Evolutionary conservation across 805 yeast species (phyloP).

Genomic region (Monosporozyma yasuniensis): DNA sequence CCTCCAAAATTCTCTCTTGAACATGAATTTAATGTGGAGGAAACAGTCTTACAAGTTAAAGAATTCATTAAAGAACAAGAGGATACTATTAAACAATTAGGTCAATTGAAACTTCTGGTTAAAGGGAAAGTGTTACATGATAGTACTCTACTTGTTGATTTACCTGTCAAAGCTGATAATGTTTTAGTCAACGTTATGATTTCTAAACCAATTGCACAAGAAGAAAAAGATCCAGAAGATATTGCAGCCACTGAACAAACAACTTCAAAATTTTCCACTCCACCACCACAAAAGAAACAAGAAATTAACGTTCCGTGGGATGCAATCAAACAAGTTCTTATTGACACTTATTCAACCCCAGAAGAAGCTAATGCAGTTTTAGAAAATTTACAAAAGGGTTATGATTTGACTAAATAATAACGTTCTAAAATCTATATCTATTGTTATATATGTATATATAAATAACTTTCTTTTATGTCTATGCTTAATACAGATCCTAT

Average conservation of each 20-base stretch:
- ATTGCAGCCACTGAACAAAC: constrained; percentile 1
- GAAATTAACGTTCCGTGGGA: constrained; percentile 35
- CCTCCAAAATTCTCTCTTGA: constrained; percentile 54
- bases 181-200: constrained; percentile 40
- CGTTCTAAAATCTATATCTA: not conserved
- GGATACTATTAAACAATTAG: constrained; percentile 24
- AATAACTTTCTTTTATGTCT: not conserved
- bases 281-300: constrained; percentile 2
- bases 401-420: constrained; percentile 29
- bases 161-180: constrained; percentile 16
- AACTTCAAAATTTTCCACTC: not conserved
- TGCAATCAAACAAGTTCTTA: constrained; percentile 32
- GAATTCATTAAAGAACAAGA: constrained; percentile 14
- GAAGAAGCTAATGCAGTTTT: constrained; percentile 23
- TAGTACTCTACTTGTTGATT: constrained; percentile 32
- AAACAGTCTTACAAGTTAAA: constrained; percentile 31
- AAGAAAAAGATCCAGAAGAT: constrained; percentile 4
- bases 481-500: too few relatives aligned
- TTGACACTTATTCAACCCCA: constrained; percentile 25
- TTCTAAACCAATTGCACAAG: constrained; percentile 14
- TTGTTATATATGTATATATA: constrained; percentile 1
- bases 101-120: constrained; percentile 42
- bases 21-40: constrained; percentile 18
- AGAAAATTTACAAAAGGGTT: constrained; percentile 33
- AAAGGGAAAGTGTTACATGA: constrained; percentile 59